Conservation (phyloP, 148 eudicot genomes). For the Camellia japonica region DNA sequence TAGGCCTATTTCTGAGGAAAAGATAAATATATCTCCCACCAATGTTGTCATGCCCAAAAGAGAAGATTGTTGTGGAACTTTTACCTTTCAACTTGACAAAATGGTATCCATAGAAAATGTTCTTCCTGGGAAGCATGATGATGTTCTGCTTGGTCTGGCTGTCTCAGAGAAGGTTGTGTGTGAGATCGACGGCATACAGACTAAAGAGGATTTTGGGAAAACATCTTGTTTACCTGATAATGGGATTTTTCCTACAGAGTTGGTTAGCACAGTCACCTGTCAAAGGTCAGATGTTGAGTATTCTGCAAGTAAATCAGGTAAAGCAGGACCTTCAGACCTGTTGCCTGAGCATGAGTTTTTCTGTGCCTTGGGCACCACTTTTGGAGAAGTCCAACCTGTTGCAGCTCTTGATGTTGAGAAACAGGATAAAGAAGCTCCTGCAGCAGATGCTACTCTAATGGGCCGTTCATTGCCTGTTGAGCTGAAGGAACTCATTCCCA, state of each 20-base stretch:
- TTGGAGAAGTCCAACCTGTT: constrained; percentile 18
- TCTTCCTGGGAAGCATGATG: background rate
- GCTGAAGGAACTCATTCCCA: constrained; percentile 6
- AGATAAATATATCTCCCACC: constrained; percentile 6
- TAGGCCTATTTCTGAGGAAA: constrained; percentile 5
- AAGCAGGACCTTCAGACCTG: constrained; percentile 5
- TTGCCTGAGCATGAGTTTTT: constrained; percentile 21
- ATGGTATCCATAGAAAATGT: background rate
- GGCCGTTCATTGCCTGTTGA: constrained; percentile 13
- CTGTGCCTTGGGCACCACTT: constrained; percentile 21
- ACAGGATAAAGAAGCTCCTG: constrained; percentile 11
- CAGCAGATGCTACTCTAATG: background rate
- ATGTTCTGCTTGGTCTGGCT: background rate
- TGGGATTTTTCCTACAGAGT: constrained; percentile 12
- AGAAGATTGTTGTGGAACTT: constrained; percentile 9
- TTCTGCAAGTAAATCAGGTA: constrained; percentile 15
- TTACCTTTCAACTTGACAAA: constrained; percentile 11
- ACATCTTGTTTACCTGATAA: constrained; percentile 10
- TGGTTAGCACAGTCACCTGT: constrained; percentile 13
- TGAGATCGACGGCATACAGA: background rate
- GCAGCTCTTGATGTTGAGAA: constrained; percentile 6
- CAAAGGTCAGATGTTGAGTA: constrained; percentile 19
- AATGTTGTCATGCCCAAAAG: background rate
- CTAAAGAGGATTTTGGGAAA: constrained; percentile 5
- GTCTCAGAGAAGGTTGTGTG: background rate